Percentiles rank a stretch among this genome's conserved stretches.
Conservation (phyloP, 108 stramenopile genomes). For the Cyclotella kingstonii region DNA sequence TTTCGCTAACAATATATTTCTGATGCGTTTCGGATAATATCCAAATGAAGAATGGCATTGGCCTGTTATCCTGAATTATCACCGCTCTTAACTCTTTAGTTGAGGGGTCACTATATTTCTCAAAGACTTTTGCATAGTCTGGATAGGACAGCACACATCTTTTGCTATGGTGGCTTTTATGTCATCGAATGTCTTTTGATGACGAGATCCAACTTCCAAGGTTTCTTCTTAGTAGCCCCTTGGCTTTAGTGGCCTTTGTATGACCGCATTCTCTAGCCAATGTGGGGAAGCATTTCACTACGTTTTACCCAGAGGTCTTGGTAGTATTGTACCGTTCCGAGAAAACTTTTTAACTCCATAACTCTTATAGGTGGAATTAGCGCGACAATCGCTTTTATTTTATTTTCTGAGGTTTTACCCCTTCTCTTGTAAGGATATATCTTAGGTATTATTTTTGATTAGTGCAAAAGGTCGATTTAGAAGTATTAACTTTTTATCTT, state of each 20-base stretch:
- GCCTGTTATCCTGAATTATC: neutral
- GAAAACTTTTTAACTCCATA: no score
- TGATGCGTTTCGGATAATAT: neutral
- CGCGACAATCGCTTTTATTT: constrained; percentile 42
- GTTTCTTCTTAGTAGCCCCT: no score
- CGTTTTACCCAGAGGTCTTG: neutral
- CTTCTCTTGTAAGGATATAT: constrained; percentile 18
- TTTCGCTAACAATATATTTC: neutral
- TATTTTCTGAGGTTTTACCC: constrained; percentile 28
- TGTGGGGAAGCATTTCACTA: neutral
- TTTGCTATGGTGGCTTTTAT: neutral
- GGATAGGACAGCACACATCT: neutral
- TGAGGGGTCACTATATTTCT: neutral
- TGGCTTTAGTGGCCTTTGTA: neutral
- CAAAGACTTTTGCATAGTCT: neutral
- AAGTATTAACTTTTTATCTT: constrained; percentile 22
- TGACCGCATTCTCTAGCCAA: neutral
- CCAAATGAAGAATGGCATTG: neutral
- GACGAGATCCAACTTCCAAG: no score
- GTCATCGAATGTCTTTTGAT: neutral
- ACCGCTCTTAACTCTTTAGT: neutral
- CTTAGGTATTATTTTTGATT: constrained; percentile 31
- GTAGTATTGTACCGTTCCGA: neutral
- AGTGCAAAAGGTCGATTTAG: constrained; percentile 7
- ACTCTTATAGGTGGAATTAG: constrained; percentile 12